Percentiles rank a stretch among this genome's conserved stretches.
Conservation (phyloP, 2,329 filamentous ascomycete genomes). For the Ceratocystiopsis minuta region DNA sequence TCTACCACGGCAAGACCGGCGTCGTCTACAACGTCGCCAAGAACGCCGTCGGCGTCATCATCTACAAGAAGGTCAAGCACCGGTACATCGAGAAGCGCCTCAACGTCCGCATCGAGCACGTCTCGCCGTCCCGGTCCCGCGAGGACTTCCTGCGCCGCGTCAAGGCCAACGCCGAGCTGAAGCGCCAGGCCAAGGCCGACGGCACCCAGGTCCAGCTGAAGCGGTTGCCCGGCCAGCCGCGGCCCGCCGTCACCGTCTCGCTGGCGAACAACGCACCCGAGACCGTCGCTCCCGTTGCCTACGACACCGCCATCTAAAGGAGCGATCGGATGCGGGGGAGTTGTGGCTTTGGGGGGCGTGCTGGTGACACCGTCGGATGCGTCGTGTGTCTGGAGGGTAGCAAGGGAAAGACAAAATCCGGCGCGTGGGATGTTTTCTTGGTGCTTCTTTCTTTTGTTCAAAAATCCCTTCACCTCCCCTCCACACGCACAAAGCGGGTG, state of each 20-base stretch:
- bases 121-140: conserved; percentile 81
- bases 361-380: too few species aligned
- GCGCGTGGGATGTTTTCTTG: too few species aligned
- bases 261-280: conserved; percentile 13
- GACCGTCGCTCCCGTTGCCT: conserved; percentile 37
- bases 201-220: conserved; percentile 83
- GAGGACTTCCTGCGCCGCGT: conserved; percentile 94
- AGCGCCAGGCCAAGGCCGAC: conserved; percentile 81
- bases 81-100: conserved; percentile 99
- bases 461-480: too few species aligned
- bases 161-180: conserved; percentile 87
- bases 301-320: conserved; percentile 90
- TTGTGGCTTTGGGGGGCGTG: too few species aligned
- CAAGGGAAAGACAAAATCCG: not conserved
- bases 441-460: too few species aligned
- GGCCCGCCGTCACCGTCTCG: conserved; percentile 48
- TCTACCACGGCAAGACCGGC: conserved; percentile 98
- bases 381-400: too few species aligned
- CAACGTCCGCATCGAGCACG: conserved; percentile 97
- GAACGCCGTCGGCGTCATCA: conserved; percentile 91
- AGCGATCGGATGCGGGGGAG: not conserved
- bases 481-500: too few species aligned
- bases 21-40: conserved; percentile 99
- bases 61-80: conserved; percentile 99
- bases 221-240: conserved; percentile 66